Conservation (phyloP, 1,284 basidiomycete genomes). For the Cryptococcus jaspeensis region DNA sequence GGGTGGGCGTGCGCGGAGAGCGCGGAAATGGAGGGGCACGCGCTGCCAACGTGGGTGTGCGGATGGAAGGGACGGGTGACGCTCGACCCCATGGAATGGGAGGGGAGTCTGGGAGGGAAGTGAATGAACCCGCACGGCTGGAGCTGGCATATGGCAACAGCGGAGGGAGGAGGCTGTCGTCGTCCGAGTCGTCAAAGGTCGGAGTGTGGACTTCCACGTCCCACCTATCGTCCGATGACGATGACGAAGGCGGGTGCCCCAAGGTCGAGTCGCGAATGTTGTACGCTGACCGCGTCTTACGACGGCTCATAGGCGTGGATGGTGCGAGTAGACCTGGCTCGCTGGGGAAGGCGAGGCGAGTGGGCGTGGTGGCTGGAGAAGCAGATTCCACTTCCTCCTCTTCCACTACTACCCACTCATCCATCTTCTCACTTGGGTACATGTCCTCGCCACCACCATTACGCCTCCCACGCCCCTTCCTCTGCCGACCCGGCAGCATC, state of each 20-base stretch:
- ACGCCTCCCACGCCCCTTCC: not conserved
- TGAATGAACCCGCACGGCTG: not conserved
- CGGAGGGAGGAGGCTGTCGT: not conserved
- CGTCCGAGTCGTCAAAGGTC: not conserved
- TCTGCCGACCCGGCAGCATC: slow-evolving; percentile 1
- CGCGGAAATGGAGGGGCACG: not conserved
- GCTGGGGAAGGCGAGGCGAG: not conserved
- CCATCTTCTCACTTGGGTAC: not conserved
- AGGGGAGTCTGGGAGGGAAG: not conserved
- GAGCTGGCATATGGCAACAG: not conserved
- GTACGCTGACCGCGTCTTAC: not conserved
- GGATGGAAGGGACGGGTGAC: not conserved
- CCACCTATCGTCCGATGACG: not conserved
- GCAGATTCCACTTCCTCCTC: not conserved
- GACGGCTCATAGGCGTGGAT: too few species aligned
- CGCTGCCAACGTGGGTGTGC: not conserved
- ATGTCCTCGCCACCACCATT: not conserved
- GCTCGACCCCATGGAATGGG: not conserved
- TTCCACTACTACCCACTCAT: not conserved
- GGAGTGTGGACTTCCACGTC: not conserved
- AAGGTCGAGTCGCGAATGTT: not conserved
- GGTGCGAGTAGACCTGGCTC: not conserved
- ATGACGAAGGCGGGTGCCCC: not conserved
- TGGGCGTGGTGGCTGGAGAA: not conserved
- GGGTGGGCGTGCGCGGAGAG: too few species aligned